Base-by-base conservation (phyloP, 202 grass and related monocot genomes). In the Setaria viridis region DNA sequence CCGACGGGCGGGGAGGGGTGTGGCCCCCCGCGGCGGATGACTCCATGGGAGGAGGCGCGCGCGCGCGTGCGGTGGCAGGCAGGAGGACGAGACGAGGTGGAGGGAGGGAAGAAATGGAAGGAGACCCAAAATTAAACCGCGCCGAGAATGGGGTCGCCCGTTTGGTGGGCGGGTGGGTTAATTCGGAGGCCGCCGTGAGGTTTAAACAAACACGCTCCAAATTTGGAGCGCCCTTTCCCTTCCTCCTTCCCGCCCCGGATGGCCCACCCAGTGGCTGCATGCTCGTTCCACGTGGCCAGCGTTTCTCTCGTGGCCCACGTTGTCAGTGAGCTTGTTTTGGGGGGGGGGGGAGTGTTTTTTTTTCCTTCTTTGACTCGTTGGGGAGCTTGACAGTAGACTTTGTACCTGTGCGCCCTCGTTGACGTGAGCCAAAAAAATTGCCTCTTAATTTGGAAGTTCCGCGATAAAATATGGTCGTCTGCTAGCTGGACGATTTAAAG, bases 11-110 rank as follows among this genome's bases (percentile, higher is more conserved):
- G 34, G 64, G 79, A 55, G n/a, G 60, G 19, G 70, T 76, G 19
- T 56, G 80, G 64, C 76, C 88, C 63, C 80, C 72, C 78, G 84
- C 66, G 88, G 87, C 67, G 87, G 79, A 34, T 12, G 79, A 85
- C 80, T 90, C 76, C 82, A 89, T 84, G 62, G 69, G 68, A 42
- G 76, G 65, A 37, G 42, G 37, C 13, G 62, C 25, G 25, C 25
- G 25, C 6, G 85, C 15, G 14, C 50, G 11, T 48, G 25, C 74
- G 37, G 49, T 41, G 42, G 64, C 19, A 16, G 25, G 25, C 25
- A 25, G 25, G 25, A 25, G 76, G 55, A 11, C 4, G 16, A 1
- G 16, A 46, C 54, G 33, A 53, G 11, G 84, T 39, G 43, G 39
- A 41, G 39, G 85, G 84, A 86, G 84, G 70, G 67, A 80, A 70